These are phyloP conservation scores for Ogataea sp. DNA, from an alignment of 805 yeast species.

Conservation along the genomic window DNA sequence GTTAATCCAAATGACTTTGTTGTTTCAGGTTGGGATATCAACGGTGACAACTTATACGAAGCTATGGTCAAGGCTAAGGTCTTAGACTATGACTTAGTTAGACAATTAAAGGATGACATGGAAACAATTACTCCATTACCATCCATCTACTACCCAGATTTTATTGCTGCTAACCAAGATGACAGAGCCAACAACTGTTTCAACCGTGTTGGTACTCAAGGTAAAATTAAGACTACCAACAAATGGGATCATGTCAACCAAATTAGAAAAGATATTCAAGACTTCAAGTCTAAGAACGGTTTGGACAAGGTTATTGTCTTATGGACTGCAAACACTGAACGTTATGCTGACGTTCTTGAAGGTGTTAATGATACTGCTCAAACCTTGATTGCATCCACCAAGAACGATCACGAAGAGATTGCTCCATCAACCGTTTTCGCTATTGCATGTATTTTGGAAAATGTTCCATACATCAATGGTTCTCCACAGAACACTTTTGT, in stretches of 20 bases:
- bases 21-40: conserved; percentile 94
- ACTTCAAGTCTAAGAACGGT: conserved; percentile 61
- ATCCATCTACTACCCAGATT: conserved; percentile 91
- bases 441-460: conserved; percentile 84
- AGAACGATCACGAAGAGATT: conserved; percentile 72
- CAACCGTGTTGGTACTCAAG: conserved; percentile 41
- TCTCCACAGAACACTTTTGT: conserved; percentile 97
- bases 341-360: conserved; percentile 67
- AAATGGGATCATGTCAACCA: conserved; percentile 89
- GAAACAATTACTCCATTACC: conserved; percentile 61
- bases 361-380: conserved; percentile 89
- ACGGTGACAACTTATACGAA: conserved; percentile 55
- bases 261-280: conserved; percentile 74
- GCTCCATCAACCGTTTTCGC: conserved; percentile 94
- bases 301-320: conserved; percentile 84
- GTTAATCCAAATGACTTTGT: conserved; percentile 85
- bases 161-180: conserved; percentile 90
- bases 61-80: conserved; percentile 86
- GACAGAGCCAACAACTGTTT: conserved; percentile 85
- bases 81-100: conserved; percentile 77
- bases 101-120: conserved; percentile 60
- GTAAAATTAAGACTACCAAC: conserved; percentile 43
- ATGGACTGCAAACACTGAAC: conserved; percentile 98
- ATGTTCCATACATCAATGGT: conserved; percentile 87
- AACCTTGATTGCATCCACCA: conserved; percentile 65